These are phyloP conservation scores for Lasiodiplodia citricola DNA, from an alignment of 2,329 filamentous ascomycete species.

Conservation along the genomic window DNA sequence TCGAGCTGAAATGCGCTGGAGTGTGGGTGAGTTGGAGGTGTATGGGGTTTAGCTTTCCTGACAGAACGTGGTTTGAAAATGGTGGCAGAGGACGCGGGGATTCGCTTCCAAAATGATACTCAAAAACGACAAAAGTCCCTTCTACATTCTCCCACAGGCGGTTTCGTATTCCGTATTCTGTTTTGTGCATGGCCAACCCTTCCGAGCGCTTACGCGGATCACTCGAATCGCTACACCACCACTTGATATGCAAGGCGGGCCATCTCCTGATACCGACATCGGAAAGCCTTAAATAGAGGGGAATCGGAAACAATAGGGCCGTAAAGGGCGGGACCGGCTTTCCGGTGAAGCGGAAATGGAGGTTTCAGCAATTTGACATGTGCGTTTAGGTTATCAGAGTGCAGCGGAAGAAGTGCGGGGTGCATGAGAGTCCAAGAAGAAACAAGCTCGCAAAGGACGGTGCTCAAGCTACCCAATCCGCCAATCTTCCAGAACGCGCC, in stretches of 20 bases:
- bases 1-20: too few relatives aligned
- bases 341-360: not conserved
- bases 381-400: not conserved
- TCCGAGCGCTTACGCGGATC: not conserved
- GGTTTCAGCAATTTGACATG: not conserved
- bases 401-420: slow-evolving; percentile 6
- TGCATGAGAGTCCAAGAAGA: not conserved
- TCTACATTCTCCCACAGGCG: not conserved
- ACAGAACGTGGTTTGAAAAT: not conserved
- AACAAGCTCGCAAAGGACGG: not conserved
- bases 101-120: not conserved
- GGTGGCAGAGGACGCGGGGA: not conserved
- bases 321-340: not conserved
- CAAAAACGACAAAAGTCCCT: not conserved
- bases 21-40: not conserved
- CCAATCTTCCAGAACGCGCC: not conserved
- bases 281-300: not conserved
- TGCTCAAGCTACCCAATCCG: slow-evolving; percentile 2
- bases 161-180: not conserved
- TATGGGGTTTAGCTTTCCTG: not conserved
- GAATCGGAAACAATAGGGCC: not conserved
- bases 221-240: not conserved
- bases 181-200: not conserved
- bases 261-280: not conserved
- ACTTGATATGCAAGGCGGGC: not conserved